Conservation (phyloP, 306 rosid species). For the Prunus dulcis region DNA sequence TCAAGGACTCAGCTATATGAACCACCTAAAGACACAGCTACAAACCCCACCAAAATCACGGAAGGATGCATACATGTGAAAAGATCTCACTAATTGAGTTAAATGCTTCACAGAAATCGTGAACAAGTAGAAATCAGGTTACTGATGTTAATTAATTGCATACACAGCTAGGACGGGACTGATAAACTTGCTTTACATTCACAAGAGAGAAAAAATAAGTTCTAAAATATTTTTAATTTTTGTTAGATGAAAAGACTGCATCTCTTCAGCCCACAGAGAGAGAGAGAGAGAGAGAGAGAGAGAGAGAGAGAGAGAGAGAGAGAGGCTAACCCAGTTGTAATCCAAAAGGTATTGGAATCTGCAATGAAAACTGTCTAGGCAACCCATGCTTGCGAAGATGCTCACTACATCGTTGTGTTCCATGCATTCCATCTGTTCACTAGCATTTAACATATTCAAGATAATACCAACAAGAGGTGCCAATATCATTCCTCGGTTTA, state of each 20-base stretch:
- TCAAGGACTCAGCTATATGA: not conserved
- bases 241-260: too few relatives aligned
- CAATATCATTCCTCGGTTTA: conserved; percentile 86
- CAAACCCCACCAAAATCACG: not conserved
- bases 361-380: conserved; percentile 68
- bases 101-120: not conserved
- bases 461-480: conserved; percentile 91
- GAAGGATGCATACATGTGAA: not conserved
- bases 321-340: conserved; percentile 80
- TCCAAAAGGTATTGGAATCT: conserved; percentile 86
- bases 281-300: not conserved
- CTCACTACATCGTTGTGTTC: conserved; percentile 72
- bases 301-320: conserved; percentile 4
- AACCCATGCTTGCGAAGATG: conserved; percentile 89
- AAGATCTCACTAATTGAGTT: not conserved
- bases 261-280: not conserved
- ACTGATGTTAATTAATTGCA: not conserved
- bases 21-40: not conserved
- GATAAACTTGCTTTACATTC: not conserved
- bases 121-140: not conserved
- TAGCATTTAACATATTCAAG: conserved; percentile 76
- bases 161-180: not conserved
- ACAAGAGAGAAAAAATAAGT: too few relatives aligned
- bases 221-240: too few relatives aligned
- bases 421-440: conserved; percentile 45